phyloP scores from a whole-genome alignment of 306 rosid species.

The Cicer pinnatifidum region DNA sequence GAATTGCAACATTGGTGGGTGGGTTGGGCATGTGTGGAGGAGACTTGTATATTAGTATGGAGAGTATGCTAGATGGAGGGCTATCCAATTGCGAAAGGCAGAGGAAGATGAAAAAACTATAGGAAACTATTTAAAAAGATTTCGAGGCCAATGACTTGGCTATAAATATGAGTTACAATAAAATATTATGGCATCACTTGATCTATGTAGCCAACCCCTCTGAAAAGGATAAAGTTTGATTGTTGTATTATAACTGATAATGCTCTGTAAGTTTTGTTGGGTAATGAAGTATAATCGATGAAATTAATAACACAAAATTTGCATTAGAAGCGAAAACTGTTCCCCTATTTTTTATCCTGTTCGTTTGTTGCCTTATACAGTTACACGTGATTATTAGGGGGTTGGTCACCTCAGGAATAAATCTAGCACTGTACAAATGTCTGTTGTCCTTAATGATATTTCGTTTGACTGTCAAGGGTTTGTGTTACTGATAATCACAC shows the following conservation, averaged over 20 bases:
- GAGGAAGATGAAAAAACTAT: not conserved
- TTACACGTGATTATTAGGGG: not conserved
- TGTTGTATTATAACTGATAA: not conserved
- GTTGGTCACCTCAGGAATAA: not conserved
- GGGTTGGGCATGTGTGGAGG: not conserved
- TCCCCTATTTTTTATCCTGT: not conserved
- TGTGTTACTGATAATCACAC: not conserved
- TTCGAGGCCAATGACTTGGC: not conserved
- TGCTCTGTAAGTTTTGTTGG: constrained; percentile 2
- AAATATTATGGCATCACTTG: not conserved
- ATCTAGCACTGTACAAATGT: not conserved
- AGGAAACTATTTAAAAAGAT: not conserved
- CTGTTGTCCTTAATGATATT: constrained; percentile 1
- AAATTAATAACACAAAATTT: not conserved
- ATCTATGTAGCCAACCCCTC: not conserved
- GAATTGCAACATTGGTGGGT: not conserved
- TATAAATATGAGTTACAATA: not conserved
- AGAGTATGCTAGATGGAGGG: not conserved
- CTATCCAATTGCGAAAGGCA: not conserved
- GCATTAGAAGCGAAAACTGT: not conserved
- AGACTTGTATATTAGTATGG: not conserved
- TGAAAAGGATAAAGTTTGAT: not conserved
- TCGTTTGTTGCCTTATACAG: not conserved
- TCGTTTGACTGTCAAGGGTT: constrained; percentile 18
- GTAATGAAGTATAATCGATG: constrained; percentile 4